Evolutionary conservation across 306 rosid genomes (phyloP).

Genomic region (Prunus padus): DNA sequence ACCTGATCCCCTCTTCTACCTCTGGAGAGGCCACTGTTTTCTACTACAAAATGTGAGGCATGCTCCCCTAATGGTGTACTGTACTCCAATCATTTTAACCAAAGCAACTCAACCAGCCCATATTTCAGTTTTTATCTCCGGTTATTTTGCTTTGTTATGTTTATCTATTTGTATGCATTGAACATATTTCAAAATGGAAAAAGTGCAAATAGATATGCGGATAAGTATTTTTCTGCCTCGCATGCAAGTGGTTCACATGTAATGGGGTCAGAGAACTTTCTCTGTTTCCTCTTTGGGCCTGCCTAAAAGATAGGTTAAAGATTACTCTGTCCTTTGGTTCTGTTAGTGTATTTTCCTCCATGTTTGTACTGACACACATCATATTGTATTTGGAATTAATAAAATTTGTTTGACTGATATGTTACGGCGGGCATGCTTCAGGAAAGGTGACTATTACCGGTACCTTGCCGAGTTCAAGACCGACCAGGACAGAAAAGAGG

Average conservation of each 20-base stretch:
- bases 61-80: slow-evolving; percentile 7
- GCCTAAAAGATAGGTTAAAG: slow-evolving; percentile 2
- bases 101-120: slow-evolving; percentile 8
- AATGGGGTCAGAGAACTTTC: neutral
- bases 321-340: slow-evolving; percentile 16
- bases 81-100: neutral
- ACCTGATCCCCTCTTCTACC: slow-evolving; percentile 74
- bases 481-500: slow-evolving; percentile 55
- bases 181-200: neutral
- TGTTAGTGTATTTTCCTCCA: neutral
- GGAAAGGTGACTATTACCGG: slow-evolving; percentile 55
- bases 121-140: neutral
- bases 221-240: too few relatives aligned
- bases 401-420: neutral
- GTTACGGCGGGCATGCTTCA: slow-evolving; percentile 17
- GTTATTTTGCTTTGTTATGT: slow-evolving; percentile 4
- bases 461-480: slow-evolving; percentile 56
- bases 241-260: too few relatives aligned
- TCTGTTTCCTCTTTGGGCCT: neutral
- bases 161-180: neutral
- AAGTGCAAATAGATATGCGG: neutral
- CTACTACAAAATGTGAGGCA: slow-evolving; percentile 92
- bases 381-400: neutral
- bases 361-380: neutral
- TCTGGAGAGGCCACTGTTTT: slow-evolving; percentile 94